These are phyloP conservation scores for Conoideocrella luteorostrata DNA, from an alignment of 2,329 filamentous ascomycete genomes.

Conservation along the genomic window DNA sequence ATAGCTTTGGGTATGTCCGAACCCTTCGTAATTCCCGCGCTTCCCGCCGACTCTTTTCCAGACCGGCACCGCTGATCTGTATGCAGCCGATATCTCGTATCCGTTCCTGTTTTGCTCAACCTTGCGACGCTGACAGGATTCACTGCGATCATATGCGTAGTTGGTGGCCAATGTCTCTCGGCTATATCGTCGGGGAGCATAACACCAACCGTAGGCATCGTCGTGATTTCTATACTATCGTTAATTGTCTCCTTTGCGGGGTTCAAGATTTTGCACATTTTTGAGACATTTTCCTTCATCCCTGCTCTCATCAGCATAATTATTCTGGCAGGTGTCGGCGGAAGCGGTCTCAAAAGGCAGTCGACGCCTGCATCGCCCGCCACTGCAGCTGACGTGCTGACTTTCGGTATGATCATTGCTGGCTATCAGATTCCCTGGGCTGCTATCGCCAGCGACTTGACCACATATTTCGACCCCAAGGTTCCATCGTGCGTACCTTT, in stretches of 20 bases:
- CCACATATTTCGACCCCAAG: constrained; percentile 53
- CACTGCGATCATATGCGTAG: constrained; percentile 53
- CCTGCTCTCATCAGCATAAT: constrained; percentile 47
- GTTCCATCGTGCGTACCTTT: constrained; percentile 38
- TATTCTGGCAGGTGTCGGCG: constrained; percentile 49
- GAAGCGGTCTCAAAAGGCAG: constrained; percentile 42
- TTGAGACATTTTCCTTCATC: constrained; percentile 52
- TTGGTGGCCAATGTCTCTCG: constrained; percentile 53
- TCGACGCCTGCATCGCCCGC: constrained; percentile 31
- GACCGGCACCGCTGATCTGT: no score
- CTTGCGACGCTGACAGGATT: constrained; percentile 58
- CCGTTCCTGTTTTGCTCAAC: constrained; percentile 55
- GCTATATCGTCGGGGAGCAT: constrained; percentile 44
- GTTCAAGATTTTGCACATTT: constrained; percentile 49
- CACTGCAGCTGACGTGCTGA: constrained; percentile 41
- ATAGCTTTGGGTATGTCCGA: constrained; percentile 52
- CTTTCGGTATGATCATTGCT: constrained; percentile 55
- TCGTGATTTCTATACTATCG: constrained; percentile 50
- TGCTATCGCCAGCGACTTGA: constrained; percentile 52
- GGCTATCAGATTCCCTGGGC: constrained; percentile 60
- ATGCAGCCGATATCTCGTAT: constrained; percentile 47
- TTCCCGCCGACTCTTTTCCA: neutral
- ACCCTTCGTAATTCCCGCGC: no score
- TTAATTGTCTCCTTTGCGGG: constrained; percentile 58
- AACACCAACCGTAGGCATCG: constrained; percentile 50